A percentile compares a stretch with the other conserved stretches of the same genome.
Evolutionary conservation across 2,329 filamentous ascomycete genomes (phyloP).

Genomic region (Ophiosphaerella narmari): DNA sequence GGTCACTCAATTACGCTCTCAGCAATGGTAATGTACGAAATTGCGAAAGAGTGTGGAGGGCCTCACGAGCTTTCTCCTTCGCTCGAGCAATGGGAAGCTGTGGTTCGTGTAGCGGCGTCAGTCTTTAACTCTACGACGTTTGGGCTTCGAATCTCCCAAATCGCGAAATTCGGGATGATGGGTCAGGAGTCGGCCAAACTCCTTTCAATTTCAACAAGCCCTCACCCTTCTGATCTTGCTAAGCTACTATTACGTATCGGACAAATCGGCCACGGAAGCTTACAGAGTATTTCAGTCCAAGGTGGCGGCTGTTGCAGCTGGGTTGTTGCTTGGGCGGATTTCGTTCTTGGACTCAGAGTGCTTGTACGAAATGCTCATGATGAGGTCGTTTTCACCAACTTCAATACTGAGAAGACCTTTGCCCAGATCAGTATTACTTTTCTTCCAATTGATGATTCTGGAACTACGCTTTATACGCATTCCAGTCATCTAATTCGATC

Average conservation of each 20-base stretch:
- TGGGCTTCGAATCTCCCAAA: constrained; percentile 4
- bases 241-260: not conserved
- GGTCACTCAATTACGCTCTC: not conserved
- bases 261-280: not conserved
- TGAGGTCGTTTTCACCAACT: not conserved
- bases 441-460: not conserved
- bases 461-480: not conserved
- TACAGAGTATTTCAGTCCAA: not conserved
- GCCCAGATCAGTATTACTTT: not conserved
- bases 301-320: constrained; percentile 6
- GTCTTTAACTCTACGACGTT: constrained; percentile 6
- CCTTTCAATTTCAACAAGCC: not conserved
- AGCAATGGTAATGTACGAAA: constrained; percentile 7
- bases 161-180: not conserved
- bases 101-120: constrained; percentile 3
- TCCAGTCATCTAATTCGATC: not conserved
- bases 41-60: constrained; percentile 5
- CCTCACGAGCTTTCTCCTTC: constrained; percentile 5
- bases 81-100: constrained; percentile 9
- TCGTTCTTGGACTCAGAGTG: constrained; percentile 6
- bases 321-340: constrained; percentile 7
- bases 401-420: not conserved
- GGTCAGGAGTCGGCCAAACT: not conserved
- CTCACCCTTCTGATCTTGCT: constrained; percentile 6
- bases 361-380: constrained; percentile 1